Evolutionary conservation across 2,329 filamentous ascomycete genomes (phyloP).

Genomic region (Monilinia aucupariae): DNA sequence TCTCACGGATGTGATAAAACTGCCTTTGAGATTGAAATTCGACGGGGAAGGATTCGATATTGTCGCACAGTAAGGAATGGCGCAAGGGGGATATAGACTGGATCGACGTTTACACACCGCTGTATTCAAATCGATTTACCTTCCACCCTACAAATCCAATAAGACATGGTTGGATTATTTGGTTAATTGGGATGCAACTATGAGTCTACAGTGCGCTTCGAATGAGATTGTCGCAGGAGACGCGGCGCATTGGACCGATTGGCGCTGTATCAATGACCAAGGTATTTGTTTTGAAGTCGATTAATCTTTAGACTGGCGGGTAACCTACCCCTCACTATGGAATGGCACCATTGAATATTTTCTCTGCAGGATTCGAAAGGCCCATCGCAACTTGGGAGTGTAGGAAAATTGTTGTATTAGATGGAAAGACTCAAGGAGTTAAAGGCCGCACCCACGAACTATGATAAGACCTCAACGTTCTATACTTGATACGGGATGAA

Average conservation of each 20-base stretch:
- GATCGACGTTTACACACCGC: background rate
- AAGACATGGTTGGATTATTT: no score
- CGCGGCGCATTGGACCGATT: background rate
- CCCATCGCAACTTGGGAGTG: background rate
- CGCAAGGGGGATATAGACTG: background rate
- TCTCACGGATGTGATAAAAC: background rate
- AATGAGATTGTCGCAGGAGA: background rate
- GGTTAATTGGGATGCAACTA: background rate
- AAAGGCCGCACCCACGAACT: background rate
- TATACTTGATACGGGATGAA: background rate
- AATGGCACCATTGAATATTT: background rate
- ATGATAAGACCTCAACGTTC: background rate
- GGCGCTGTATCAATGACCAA: background rate
- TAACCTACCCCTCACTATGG: background rate
- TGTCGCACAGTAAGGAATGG: background rate
- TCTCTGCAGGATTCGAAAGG: background rate
- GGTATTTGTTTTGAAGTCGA: background rate
- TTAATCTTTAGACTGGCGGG: background rate
- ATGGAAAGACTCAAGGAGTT: background rate
- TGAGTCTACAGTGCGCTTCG: background rate
- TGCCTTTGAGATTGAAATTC: no score
- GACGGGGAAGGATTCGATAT: background rate
- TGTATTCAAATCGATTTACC: background rate
- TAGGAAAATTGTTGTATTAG: background rate
- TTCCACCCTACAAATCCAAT: background rate